Percentiles rank a stretch among this genome's conserved stretches.
Conservation (phyloP, 257 asterid species). For the Fraxinus cuspidata region DNA sequence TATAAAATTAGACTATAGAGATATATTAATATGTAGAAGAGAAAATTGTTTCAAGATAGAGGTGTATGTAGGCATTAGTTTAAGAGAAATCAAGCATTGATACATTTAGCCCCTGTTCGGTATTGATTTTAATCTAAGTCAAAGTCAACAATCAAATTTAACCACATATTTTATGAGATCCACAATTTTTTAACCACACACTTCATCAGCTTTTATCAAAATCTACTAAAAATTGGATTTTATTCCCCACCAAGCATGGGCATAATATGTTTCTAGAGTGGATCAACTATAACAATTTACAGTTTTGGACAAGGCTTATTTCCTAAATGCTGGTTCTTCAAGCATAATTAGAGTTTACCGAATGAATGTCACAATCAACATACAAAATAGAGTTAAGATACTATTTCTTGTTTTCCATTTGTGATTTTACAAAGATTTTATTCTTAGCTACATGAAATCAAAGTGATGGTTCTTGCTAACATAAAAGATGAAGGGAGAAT, state of each 20-base stretch:
- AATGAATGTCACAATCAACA: not conserved
- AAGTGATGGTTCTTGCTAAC: conserved; percentile 1
- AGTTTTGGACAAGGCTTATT: not conserved
- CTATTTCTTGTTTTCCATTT: not conserved
- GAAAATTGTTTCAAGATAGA: not conserved
- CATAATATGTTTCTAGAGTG: not conserved
- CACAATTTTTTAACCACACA: no score
- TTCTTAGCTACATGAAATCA: not conserved
- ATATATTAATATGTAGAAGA: not conserved
- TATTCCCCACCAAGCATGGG: no score
- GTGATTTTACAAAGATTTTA: not conserved
- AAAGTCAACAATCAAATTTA: no score
- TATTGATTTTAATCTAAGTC: no score
- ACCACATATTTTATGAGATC: no score
- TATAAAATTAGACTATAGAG: no score
- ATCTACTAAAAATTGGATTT: no score
- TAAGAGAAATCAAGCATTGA: not conserved
- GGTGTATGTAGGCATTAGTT: not conserved
- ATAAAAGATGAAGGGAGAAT: conserved; percentile 5
- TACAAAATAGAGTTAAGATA: not conserved
- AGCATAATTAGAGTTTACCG: not conserved
- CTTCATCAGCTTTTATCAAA: no score
- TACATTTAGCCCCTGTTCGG: not conserved
- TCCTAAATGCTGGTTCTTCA: not conserved
- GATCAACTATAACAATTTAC: not conserved